phyloP scores from a whole-genome alignment of 106 monocot species.

The Dendrobium officinale region DNA sequence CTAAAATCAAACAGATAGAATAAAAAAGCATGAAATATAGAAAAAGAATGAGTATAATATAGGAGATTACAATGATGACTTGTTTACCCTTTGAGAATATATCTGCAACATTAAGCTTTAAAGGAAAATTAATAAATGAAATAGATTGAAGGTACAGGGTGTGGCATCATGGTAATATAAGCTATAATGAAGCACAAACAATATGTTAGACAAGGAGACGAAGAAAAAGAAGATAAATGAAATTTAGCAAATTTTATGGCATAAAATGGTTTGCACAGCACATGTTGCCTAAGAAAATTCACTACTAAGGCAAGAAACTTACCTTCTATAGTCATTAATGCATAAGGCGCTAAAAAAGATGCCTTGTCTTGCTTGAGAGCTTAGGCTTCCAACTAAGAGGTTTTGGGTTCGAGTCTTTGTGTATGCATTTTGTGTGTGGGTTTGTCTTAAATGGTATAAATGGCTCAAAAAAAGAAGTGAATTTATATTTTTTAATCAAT shows the following conservation, averaged over 20 bases:
- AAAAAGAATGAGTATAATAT: background rate
- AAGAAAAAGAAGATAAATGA: background rate
- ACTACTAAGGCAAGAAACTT: background rate
- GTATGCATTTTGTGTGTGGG: too few species aligned
- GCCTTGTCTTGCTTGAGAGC: background rate
- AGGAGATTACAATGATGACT: background rate
- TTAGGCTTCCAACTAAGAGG: background rate
- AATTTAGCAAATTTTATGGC: too few species aligned
- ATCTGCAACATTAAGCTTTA: background rate
- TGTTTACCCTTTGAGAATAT: background rate
- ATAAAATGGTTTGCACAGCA: background rate
- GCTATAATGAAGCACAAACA: background rate
- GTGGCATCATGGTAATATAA: background rate
- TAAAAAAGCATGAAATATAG: background rate
- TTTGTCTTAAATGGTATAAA: too few species aligned
- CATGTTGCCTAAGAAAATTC: background rate
- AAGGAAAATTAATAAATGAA: background rate
- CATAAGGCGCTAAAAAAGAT: background rate
- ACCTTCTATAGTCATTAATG: background rate
- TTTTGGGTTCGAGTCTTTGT: too few species aligned
- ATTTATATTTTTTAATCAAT: background rate
- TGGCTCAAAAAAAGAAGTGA: too few species aligned
- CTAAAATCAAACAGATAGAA: background rate
- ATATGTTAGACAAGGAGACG: background rate
- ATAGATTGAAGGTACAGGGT: background rate